Evolutionary conservation across 2,329 filamentous ascomycete genomes (phyloP), one percentile per base, ranked within the genome.

Genomic region (Neodidymelliopsis sp.): DNA sequence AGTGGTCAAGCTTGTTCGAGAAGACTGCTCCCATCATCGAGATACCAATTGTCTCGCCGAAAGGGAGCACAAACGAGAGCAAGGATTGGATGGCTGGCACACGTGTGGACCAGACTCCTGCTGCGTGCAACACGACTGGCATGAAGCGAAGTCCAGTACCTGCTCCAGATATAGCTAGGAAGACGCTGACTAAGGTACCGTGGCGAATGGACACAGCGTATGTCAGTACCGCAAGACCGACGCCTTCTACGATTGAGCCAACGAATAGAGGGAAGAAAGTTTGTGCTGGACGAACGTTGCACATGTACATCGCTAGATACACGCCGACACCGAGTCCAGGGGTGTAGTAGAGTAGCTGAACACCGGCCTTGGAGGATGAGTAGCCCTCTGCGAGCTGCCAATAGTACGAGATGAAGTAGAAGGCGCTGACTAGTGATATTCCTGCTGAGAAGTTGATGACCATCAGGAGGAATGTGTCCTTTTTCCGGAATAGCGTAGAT

Each of bases 1-100:
- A 76, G 57, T 40, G 53, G 6, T 53, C 40, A 10, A 67, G 61
- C 42, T 79, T 77, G 42, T 89, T 89, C 62, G 87, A 87, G 67
- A 88, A 88, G 1, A 89, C 84, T 7, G 81, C 79, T 11, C 84
- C 80, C 86, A 89, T 88, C 59, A 89, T 78, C 0, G 85, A 86
- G 34, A 88, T 75, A 0, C 81, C 81, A 2, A 89, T 69, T 0
- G 85, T 87, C 10, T 86, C 85, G 3, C 87, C 86, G 18, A 89
- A 81, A 0, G 84, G 83, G 12, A 82, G 49, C 2, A 84, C 78
- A 42, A 89, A 82, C 0, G 79, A 76, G 67, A 86, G 78, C 8
- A 89, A 65, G 0, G 81, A 83, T 46, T 86, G 79, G 3, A 87
- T 81, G 0, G 80, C 75, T 0, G 85, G 79, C 10, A 87, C 81